Base-by-base conservation (phyloP, 805 yeast species). In the Pichia eremophila region DNA sequence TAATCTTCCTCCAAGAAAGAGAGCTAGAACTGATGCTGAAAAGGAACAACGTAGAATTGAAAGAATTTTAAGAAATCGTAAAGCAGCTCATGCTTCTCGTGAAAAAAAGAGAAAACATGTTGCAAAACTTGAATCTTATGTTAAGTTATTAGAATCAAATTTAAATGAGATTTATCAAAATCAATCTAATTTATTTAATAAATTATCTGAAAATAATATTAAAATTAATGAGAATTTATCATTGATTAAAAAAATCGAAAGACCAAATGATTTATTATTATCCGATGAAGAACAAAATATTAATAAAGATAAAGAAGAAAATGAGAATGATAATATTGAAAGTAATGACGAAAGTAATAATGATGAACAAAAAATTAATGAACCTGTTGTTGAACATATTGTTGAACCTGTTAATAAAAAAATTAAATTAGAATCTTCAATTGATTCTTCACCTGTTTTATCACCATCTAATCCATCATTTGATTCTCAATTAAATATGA, bases 51-150 rank as follows among this genome's bases (percentile, higher is more conserved):
- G 98, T 55, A 78, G 96, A 42, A 80, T 90, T 46, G 98, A 93
- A 68, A 74, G 99, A 45, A 90, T 93, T 44, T 72, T 91, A 58
- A 78, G 99, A 63, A 91, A 91, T 67, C 79, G 98, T 61, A 84
- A 91, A 63, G 98, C 98, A 15, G 99, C 99, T 43, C 98, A 91
- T 64, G 95, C 96, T 46, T 86, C 96, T 29, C 78, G 99, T 55
- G 99, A 93, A 63, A 90, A 91, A 78, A 91, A 91, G 77, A 78
- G 98, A 63, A 79, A 81, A 61, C 95, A 91, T 62, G 83, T 93
- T 48, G 96, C 89, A 66, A 80, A 78, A 52, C 73, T 93, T 55
- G 97, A 91, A 66, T 64, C 70, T 37, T 78, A 77, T 54, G 80
- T 75, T 37, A 56, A 62, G 39, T 60, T 65, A 34, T 65, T 78